Base-by-base conservation (phyloP, 1,139 yeast species). In the Meyerozyma athensensis region DNA sequence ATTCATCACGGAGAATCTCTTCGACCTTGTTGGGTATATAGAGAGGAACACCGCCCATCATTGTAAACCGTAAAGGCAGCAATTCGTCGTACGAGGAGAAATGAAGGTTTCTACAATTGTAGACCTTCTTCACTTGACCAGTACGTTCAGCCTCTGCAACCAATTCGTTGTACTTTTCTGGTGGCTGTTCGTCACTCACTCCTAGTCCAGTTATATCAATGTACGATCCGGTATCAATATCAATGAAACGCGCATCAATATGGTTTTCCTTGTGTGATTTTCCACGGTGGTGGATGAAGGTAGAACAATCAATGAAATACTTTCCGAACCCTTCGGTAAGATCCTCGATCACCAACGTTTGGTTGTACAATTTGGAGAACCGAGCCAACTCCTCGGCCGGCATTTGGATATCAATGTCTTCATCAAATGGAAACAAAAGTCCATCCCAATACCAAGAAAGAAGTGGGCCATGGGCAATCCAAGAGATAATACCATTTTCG, bases 231-330 rank as follows among this genome's bases (percentile, higher is more conserved):
- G 70, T 58, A 39, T 63, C 68, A 20, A 64, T 57, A 47, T 66
- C 72, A 31, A 65, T 62, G 42, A 66, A 60, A 40, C 71, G 54
- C 3, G 68, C 71, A 45, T 66, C 72, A 24, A 66, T 63, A 41
- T 63, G 63, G 46, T 66, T 65, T 14, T 55, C 49, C 19, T 54
- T 56, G 37, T 54, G 48, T 23, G 63, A 55, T 16, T 52, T 49
- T 16, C 54, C 61, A 26, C 72, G 50, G 41, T 63, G 61, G 40
- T 61, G 61, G 34, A 65, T 54, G 40, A 57, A 61, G 6, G 61
- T 49, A 5, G 61, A 59, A 19, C 63, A 58, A 45, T 66, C 72
- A 35, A 63, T 48, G 32, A 60, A 61, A 41, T 49, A 63, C 36
- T 54, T 52, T 12, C 66, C 65, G 40, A 54, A 51, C 3, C 68